phyloP scores from a whole-genome alignment of 768 basidiomycete species.

The Hygrophorus pudorinus region DNA sequence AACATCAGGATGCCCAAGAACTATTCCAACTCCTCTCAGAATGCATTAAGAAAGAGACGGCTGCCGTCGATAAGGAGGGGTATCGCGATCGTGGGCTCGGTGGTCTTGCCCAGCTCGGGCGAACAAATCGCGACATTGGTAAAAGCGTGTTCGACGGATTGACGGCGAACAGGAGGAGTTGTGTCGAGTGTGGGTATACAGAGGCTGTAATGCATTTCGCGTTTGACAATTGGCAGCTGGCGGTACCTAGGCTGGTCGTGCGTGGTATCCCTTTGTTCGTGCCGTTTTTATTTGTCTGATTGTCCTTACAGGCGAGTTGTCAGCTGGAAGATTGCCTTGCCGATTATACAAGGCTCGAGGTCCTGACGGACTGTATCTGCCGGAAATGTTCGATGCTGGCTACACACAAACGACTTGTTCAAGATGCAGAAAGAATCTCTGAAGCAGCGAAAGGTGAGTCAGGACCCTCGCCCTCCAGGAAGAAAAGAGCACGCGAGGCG shows the following conservation, averaged over 20 bases:
- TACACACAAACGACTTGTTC: conserved; percentile 54
- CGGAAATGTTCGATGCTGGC: conserved; percentile 81
- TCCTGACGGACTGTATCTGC: conserved; percentile 87
- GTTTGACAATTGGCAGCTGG: conserved; percentile 78
- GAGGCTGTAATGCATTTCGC: conserved; percentile 90
- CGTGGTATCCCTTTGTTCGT: conserved; percentile 18
- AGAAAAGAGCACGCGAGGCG: conserved; percentile 65
- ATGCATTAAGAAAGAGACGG: conserved; percentile 78
- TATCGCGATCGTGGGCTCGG: conserved; percentile 64
- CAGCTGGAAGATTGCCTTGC: conserved; percentile 74
- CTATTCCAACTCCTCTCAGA: conserved; percentile 92
- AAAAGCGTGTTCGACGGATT: conserved; percentile 84
- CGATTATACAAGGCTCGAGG: conserved; percentile 83
- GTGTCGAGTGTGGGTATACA: conserved; percentile 84
- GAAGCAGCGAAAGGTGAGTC: conserved; percentile 27
- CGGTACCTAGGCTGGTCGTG: conserved; percentile 56
- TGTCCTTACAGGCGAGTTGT: conserved; percentile 41
- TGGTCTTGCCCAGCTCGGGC: conserved; percentile 28
- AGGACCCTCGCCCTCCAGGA: conserved; percentile 54
- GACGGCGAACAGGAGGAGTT: conserved; percentile 83
- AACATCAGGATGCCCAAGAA: conserved; percentile 98
- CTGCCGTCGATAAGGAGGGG: conserved; percentile 62
- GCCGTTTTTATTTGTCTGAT: conserved; percentile 2
- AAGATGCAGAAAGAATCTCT: conserved; percentile 53
- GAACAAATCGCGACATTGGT: conserved; percentile 26